These are phyloP conservation scores for Pseudonitzschia pungens DNA, from an alignment of 108 stramenopile genomes.

Conservation along the genomic window DNA sequence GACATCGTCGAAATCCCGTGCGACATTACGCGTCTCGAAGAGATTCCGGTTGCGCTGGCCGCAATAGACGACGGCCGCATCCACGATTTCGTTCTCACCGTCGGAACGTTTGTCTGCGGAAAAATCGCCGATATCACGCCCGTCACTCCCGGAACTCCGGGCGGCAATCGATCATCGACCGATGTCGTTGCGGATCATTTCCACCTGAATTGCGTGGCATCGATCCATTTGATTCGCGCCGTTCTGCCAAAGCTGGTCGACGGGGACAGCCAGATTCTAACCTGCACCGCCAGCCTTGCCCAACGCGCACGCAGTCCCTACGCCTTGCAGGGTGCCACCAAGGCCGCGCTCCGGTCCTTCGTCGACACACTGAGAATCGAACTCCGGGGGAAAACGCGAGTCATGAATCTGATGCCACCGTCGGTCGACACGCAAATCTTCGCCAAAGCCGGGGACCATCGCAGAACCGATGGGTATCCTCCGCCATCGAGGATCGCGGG, in stretches of 20 bases:
- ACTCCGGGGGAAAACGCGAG: conserved; percentile 8
- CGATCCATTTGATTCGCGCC: conserved; percentile 9
- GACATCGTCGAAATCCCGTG: conserved; percentile 6
- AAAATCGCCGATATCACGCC: conserved; percentile 12
- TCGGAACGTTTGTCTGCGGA: neutral
- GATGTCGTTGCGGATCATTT: conserved; percentile 10
- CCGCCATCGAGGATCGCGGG: neutral
- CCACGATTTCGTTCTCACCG: conserved; percentile 1
- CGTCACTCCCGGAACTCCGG: neutral
- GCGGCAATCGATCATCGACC: neutral
- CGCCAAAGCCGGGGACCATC: conserved; percentile 1
- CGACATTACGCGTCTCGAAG: neutral
- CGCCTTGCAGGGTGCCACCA: conserved; percentile 5
- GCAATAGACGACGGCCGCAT: neutral
- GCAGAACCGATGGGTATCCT: neutral
- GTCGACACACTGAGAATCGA: conserved; percentile 11
- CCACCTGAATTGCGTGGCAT: conserved; percentile 6
- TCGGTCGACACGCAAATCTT: conserved; percentile 14
- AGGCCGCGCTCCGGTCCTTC: conserved; percentile 8
- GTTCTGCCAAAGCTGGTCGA: neutral
- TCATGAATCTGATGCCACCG: conserved; percentile 16
- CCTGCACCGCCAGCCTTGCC: conserved; percentile 2
- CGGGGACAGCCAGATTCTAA: conserved; percentile 12
- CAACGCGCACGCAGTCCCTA: conserved; percentile 3
- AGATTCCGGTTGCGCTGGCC: neutral